Percentiles rank a stretch among this genome's conserved stretches.
phyloP scores from a whole-genome alignment of 78 protist species.

The Diacronema lutheri region DNA sequence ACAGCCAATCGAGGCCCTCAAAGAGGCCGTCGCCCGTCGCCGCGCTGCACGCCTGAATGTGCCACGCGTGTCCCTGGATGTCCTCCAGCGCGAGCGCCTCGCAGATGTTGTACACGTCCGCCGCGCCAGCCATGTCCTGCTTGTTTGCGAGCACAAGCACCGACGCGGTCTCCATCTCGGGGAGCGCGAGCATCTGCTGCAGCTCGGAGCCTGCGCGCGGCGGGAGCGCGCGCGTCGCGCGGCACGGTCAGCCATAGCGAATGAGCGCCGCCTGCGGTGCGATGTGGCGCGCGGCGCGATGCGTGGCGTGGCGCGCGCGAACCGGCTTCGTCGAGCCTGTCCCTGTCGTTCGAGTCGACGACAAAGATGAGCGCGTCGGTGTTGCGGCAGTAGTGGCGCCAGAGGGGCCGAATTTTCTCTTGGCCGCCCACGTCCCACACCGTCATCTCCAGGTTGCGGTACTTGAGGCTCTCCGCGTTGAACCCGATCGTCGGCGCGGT shows the following conservation, averaged over 20 bases:
- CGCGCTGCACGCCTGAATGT: too few relatives aligned
- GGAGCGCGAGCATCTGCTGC: not conserved
- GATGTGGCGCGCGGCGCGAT: too few relatives aligned
- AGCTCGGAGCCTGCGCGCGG: not conserved
- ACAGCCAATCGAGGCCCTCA: too few relatives aligned
- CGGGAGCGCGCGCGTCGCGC: too few relatives aligned
- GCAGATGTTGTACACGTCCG: not conserved
- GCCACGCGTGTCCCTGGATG: too few relatives aligned
- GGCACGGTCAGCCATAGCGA: too few relatives aligned
- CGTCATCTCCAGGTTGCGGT: constrained; percentile 47
- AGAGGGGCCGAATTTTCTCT: constrained; percentile 91
- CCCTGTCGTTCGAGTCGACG: constrained; percentile 33
- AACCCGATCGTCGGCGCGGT: constrained; percentile 81
- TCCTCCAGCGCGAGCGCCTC: not conserved
- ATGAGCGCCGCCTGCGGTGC: too few relatives aligned
- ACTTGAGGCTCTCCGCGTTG: constrained; percentile 88
- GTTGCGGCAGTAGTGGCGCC: constrained; percentile 67
- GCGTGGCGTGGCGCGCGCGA: too few relatives aligned
- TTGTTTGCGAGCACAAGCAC: constrained; percentile 46
- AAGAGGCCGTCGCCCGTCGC: too few relatives aligned
- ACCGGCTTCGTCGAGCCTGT: not conserved
- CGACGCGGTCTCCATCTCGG: not conserved
- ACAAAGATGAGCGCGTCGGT: constrained; percentile 28
- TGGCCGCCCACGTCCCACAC: constrained; percentile 97
- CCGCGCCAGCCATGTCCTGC: constrained; percentile 27